Base-by-base conservation (phyloP, 2,329 filamentous ascomycete genomes). In the Thyridium curvatum region DNA sequence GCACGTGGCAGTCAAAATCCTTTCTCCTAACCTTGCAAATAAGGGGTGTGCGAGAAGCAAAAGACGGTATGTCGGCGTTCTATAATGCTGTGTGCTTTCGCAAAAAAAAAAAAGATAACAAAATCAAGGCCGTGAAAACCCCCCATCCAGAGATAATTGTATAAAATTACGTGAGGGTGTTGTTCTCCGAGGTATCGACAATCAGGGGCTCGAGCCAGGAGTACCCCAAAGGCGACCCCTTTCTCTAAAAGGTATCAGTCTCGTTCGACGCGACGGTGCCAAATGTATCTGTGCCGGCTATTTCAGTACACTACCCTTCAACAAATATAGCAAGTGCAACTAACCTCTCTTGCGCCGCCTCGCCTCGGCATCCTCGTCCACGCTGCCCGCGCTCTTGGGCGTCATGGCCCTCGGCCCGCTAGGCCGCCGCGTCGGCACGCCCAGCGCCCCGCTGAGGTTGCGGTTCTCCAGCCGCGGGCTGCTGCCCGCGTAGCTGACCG, bases 351-450 rank as follows among this genome's bases (percentile, higher is more conserved):
- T 81, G 32, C 71, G 64, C 48, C 73, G 62, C 46, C 69, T 63
- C 44, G 73, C 71, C 18, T 67, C 66, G 39, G 59, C 59, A 8
- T 69, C 70, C 32, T 71, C 66, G 34, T 69, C 58, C 36, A 56
- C 54, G 39, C 51, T 54, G 12, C 47, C 62, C 1, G 64, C 63
- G 41, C 65, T 72, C 56, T 67, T 76, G 1, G 76, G 75, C 5
- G 75, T 79, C 76, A 80, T 80, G 14, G 75, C 74, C 45, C 76
- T 60, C 12, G 76, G 76, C 16, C 76, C 76, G 38, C 72, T 79
- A 17, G 76, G 76, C 41, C 74, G 59, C 35, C 76, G 64, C 8
- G 65, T 56, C n/a, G 72, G 72, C 4, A 70, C 63, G 7, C 69
- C 71, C 6, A 74, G 62, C 7, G 71, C 73, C 13, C 65, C 66